Evolutionary conservation across 352 stramenopile species (phyloP).

Genomic region (Peronosclerospora sorghi): DNA sequence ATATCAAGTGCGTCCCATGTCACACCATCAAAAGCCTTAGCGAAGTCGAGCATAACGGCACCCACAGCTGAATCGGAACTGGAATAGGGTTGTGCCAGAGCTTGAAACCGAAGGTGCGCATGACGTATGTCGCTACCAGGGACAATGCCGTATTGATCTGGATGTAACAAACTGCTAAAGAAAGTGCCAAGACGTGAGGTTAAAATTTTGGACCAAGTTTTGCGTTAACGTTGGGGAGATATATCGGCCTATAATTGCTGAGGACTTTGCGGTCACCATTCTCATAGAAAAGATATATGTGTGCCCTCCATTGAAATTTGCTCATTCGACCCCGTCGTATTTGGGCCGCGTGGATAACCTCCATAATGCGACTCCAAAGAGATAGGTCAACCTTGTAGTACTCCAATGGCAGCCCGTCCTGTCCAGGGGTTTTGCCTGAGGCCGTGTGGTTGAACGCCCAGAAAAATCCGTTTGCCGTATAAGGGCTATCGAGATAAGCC

Average conservation of each 20-base stretch:
- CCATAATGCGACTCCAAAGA: not conserved
- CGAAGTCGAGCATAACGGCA: too few species aligned
- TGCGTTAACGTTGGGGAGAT: not conserved
- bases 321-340: not conserved
- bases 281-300: not conserved
- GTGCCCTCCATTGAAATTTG: not conserved
- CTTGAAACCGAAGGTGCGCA: not conserved
- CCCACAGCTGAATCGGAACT: not conserved
- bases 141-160: not conserved
- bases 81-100: not conserved
- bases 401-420: not conserved
- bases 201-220: not conserved
- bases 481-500: not conserved
- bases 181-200: not conserved
- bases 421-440: not conserved
- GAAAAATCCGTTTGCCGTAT: not conserved
- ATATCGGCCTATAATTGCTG: not conserved
- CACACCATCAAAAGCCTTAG: too few species aligned
- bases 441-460: not conserved
- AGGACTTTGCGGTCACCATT: too few species aligned
- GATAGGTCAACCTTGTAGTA: not conserved
- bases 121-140: not conserved
- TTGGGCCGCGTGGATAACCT: not conserved
- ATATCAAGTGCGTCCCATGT: too few species aligned
- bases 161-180: not conserved